Percentiles rank a stretch among this genome's conserved stretches.
Evolutionary conservation across 2,329 filamentous ascomycete genomes (phyloP).

Genomic region (Fusarium xyrophilum): DNA sequence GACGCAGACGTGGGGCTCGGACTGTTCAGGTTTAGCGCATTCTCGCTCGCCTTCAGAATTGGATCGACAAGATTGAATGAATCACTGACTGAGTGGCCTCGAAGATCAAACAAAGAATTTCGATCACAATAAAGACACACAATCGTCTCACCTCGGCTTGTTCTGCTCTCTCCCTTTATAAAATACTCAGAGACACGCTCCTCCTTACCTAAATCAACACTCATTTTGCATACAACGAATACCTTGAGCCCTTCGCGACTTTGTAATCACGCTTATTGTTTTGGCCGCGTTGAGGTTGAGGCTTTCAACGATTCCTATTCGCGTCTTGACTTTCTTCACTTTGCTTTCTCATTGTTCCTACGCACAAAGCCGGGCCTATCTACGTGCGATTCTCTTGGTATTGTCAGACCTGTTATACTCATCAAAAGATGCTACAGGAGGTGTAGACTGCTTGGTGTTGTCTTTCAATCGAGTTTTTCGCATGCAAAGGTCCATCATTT

Average conservation of each 20-base stretch:
- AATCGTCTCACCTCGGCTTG: neutral
- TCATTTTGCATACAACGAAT: neutral
- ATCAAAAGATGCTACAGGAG: neutral
- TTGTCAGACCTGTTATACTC: neutral
- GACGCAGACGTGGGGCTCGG: neutral
- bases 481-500: neutral
- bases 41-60: neutral
- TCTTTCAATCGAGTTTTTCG: neutral
- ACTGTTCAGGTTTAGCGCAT: neutral
- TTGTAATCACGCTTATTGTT: neutral
- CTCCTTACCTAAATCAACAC: neutral
- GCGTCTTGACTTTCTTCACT: neutral
- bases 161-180: neutral
- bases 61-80: neutral
- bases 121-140: neutral
- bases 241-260: neutral
- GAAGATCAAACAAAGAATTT: conserved; percentile 11
- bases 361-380: neutral
- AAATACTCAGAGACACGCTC: neutral
- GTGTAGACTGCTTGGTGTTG: neutral
- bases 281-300: neutral
- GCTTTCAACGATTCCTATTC: neutral
- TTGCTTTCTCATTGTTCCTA: neutral
- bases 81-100: neutral
- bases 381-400: neutral